Evolutionary conservation across 371 early-diverging fungal genomes (phyloP).

Genomic region (Umbelopsis sp.): DNA sequence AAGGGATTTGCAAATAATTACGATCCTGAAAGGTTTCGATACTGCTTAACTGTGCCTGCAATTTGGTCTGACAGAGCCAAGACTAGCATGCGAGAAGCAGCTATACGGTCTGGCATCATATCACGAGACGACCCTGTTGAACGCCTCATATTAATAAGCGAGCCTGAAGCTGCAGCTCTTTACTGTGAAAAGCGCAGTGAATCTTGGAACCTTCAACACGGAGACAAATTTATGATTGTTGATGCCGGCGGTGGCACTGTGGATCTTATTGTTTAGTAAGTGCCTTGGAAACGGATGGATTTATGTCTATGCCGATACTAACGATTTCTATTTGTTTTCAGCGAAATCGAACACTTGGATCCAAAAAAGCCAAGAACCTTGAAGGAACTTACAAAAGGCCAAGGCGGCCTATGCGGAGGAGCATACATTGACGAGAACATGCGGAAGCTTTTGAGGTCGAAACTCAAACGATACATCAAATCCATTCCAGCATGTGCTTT

Average conservation of each 20-base stretch:
- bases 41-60: constrained; percentile 55
- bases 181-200: constrained; percentile 51
- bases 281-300: neutral
- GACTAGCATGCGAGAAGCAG: constrained; percentile 49
- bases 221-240: constrained; percentile 55
- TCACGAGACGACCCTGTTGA: constrained; percentile 41
- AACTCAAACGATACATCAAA: constrained; percentile 49
- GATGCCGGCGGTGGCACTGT: constrained; percentile 55
- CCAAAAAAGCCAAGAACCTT: constrained; percentile 33
- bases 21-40: constrained; percentile 43
- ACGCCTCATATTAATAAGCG: constrained; percentile 47
- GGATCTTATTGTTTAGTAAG: constrained; percentile 39
- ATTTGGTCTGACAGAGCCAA: constrained; percentile 58
- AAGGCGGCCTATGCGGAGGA: constrained; percentile 60
- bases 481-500: constrained; percentile 58
- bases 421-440: constrained; percentile 62
- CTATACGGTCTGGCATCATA: constrained; percentile 47
- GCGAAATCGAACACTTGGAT: constrained; percentile 12
- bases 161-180: constrained; percentile 56
- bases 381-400: constrained; percentile 61
- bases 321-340: neutral
- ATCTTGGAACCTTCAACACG: constrained; percentile 44
- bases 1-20: constrained; percentile 51
- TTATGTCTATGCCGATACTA: no score
- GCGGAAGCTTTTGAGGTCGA: constrained; percentile 54